Evolutionary conservation across 108 stramenopile species (phyloP).

Genomic region (Skeletonema marinoi): DNA sequence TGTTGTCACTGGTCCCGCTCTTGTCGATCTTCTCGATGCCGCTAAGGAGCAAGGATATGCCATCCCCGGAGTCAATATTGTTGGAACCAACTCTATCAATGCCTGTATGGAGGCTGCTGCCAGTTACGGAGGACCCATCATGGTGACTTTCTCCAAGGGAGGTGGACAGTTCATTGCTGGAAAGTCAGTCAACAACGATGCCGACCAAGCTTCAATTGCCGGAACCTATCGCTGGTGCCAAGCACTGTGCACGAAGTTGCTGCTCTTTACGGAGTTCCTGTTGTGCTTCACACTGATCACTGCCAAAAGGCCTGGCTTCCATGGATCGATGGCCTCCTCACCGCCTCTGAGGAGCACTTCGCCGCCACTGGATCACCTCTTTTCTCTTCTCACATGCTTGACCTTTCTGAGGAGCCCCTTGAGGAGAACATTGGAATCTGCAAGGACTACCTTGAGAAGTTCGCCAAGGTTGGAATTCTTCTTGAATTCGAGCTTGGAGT

Average conservation of each 20-base stretch:
- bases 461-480: constrained; percentile 85
- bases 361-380: constrained; percentile 85
- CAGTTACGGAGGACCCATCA: constrained; percentile 91
- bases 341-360: constrained; percentile 91
- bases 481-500: constrained; percentile 98
- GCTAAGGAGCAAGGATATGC: constrained; percentile 90
- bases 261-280: constrained; percentile 92
- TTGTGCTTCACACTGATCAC: constrained; percentile 96
- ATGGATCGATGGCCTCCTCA: constrained; percentile 95
- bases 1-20: constrained; percentile 90
- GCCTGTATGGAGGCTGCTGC: constrained; percentile 94
- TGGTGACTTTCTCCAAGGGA: constrained; percentile 94
- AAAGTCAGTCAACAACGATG: constrained; percentile 86
- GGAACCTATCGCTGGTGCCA: constrained; percentile 90
- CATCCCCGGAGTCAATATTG: constrained; percentile 96
- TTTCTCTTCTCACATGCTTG: constrained; percentile 97
- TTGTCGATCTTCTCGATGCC: constrained; percentile 82
- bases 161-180: constrained; percentile 95
- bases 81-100: constrained; percentile 92
- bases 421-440: constrained; percentile 98
- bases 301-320: constrained; percentile 95
- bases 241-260: constrained; percentile 96
- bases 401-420: constrained; percentile 94
- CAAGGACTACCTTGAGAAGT: constrained; percentile 86
- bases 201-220: constrained; percentile 88